Evolutionary conservation across 768 basidiomycete genomes (phyloP).

Genomic region (Leccinum fibrillosum): DNA sequence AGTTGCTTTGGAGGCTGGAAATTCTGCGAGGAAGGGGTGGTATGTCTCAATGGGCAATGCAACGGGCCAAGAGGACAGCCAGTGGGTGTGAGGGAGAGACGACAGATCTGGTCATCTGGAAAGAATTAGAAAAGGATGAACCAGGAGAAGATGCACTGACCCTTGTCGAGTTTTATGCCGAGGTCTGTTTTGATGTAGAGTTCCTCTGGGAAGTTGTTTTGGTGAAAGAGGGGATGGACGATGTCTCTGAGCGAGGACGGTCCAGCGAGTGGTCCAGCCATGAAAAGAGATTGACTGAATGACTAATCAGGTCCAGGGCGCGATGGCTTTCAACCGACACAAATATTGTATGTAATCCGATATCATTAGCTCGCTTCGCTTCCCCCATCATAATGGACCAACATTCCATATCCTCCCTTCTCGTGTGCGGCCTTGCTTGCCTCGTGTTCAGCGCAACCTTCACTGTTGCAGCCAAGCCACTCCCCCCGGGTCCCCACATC

Average conservation of each 20-base stretch:
- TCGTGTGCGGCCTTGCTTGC: constrained; percentile 9
- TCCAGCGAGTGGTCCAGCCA: constrained; percentile 50
- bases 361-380: background rate
- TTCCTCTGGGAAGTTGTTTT: constrained; percentile 86
- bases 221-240: constrained; percentile 89
- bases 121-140: constrained; percentile 2
- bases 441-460: constrained; percentile 12
- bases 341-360: background rate
- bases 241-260: constrained; percentile 64
- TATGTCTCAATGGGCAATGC: constrained; percentile 90
- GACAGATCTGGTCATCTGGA: constrained; percentile 92
- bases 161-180: constrained; percentile 88
- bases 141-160: constrained; percentile 32
- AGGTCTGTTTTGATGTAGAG: constrained; percentile 77
- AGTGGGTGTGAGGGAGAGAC: constrained; percentile 71
- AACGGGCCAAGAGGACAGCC: constrained; percentile 92
- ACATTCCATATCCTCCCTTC: background rate
- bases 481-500: constrained; percentile 43
- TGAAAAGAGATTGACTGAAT: background rate
- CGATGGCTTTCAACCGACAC: background rate
- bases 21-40: constrained; percentile 81
- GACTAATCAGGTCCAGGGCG: background rate
- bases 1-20: constrained; percentile 84
- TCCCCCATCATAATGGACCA: background rate
- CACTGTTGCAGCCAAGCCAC: constrained; percentile 2